phyloP scores from a whole-genome alignment of 139 green algal genomes.

The Tetradesmus obliquus region DNA sequence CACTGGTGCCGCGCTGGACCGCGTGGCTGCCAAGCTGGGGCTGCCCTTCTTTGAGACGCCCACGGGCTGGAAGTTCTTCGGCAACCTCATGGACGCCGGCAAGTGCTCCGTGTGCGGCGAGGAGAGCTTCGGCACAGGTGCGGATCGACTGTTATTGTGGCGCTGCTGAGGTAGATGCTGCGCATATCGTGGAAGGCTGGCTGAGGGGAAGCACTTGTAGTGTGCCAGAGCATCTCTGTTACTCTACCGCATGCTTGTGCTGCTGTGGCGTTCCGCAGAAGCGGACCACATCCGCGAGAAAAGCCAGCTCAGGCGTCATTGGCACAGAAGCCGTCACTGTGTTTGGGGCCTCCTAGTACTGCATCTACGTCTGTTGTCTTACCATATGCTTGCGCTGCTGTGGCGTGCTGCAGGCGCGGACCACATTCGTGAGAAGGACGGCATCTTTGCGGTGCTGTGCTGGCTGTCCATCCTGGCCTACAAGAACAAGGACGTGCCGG shows the following conservation, averaged over 20 bases:
- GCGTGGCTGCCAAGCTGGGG: constrained; percentile 86
- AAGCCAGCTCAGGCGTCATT: too few relatives aligned
- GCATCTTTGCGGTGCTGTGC: constrained; percentile 96
- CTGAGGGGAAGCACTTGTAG: too few relatives aligned
- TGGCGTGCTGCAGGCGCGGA: constrained; percentile 79
- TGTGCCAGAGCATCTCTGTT: too few relatives aligned
- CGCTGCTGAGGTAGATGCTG: too few relatives aligned
- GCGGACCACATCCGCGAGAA: too few relatives aligned
- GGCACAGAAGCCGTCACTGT: too few relatives aligned
- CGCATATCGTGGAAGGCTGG: too few relatives aligned
- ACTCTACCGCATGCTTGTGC: too few relatives aligned
- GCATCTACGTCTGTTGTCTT: too few relatives aligned
- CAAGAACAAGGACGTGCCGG: constrained; percentile 89
- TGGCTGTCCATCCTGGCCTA: constrained; percentile 93
- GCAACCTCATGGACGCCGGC: constrained; percentile 98
- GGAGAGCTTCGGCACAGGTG: constrained; percentile 98
- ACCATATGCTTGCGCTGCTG: neutral
- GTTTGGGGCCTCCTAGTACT: too few relatives aligned
- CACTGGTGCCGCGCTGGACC: constrained; percentile 95
- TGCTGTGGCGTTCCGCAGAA: too few relatives aligned
- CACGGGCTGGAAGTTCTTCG: constrained; percentile 99
- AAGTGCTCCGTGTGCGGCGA: constrained; percentile 97
- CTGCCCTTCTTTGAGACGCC: constrained; percentile 96
- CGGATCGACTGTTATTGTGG: neutral
- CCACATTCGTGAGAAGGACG: constrained; percentile 99